A percentile compares a stretch with the other conserved stretches of the same genome.
These are phyloP conservation scores for Paxillus rubicundulus DNA, from an alignment of 768 basidiomycete species.

Conservation along the genomic window DNA sequence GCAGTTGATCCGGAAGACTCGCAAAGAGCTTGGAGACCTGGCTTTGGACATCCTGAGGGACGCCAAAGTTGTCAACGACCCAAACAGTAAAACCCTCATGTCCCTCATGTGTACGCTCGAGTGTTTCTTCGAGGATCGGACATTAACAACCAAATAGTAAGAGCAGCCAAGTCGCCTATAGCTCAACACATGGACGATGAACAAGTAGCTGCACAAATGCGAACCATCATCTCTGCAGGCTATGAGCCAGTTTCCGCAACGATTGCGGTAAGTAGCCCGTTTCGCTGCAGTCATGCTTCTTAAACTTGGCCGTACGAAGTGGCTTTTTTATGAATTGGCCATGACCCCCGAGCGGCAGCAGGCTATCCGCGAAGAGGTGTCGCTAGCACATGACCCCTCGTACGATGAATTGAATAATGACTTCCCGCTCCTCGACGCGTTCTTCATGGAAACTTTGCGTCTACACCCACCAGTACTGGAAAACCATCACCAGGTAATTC, in stretches of 20 bases:
- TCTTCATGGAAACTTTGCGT: conserved; percentile 59
- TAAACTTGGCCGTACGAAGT: conserved; percentile 36
- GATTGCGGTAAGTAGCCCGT: conserved; percentile 27
- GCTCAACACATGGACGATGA: conserved; percentile 45
- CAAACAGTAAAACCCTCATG: conserved; percentile 48
- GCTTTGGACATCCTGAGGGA: conserved; percentile 54
- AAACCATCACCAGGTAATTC: conserved; percentile 58
- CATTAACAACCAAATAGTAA: conserved; percentile 27
- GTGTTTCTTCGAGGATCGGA: neutral
- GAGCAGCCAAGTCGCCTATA: conserved; percentile 42
- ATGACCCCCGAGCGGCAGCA: conserved; percentile 50
- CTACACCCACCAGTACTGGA: conserved; percentile 61
- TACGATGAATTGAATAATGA: conserved; percentile 50
- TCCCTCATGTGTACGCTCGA: conserved; percentile 47
- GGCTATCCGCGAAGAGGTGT: conserved; percentile 54
- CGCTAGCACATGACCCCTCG: conserved; percentile 43
- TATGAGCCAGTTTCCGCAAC: conserved; percentile 40
- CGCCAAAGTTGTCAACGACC: conserved; percentile 45
- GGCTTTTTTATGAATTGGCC: conserved; percentile 65
- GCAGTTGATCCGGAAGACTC: conserved; percentile 52
- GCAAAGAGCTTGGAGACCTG: conserved; percentile 51
- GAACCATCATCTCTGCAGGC: conserved; percentile 60
- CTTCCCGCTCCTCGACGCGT: conserved; percentile 57
- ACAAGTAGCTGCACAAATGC: conserved; percentile 57
- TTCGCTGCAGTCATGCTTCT: neutral